These are phyloP conservation scores for Aphanomyces cochlioides DNA, from an alignment of 352 stramenopile species.

Conservation along the genomic window DNA sequence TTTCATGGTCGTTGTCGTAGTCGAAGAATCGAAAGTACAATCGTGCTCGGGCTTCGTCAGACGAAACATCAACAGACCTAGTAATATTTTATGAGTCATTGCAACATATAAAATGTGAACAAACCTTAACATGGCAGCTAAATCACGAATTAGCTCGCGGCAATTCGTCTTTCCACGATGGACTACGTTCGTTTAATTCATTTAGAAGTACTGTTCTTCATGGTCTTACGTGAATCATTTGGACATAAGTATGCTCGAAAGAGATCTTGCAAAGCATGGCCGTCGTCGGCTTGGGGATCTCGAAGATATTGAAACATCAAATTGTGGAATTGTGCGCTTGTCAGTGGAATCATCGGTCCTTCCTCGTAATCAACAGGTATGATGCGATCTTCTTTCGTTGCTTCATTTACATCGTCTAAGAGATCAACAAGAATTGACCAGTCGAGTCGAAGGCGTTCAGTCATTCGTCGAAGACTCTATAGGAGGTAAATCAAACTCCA, in stretches of 20 bases:
- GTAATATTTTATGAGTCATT: neutral
- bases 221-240: neutral
- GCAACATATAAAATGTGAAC: neutral
- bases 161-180: slow-evolving; percentile 4
- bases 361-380: neutral
- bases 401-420: slow-evolving; percentile 19
- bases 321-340: slow-evolving; percentile 12
- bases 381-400: neutral
- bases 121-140: slow-evolving; percentile 7
- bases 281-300: slow-evolving; percentile 14
- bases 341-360: neutral
- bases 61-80: neutral
- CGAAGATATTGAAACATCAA: slow-evolving; percentile 15
- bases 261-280: slow-evolving; percentile 14
- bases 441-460: slow-evolving; percentile 13
- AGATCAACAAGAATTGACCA: slow-evolving; percentile 14
- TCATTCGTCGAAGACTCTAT: slow-evolving; percentile 16
- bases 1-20: slow-evolving; percentile 14
- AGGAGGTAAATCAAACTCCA: neutral
- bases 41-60: slow-evolving; percentile 12
- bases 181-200: neutral
- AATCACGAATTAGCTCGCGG: slow-evolving; percentile 10
- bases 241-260: neutral
- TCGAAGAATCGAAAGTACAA: slow-evolving; percentile 29
- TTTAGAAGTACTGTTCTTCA: neutral